These are phyloP conservation scores for Boletus bicolor DNA, from an alignment of 768 basidiomycete genomes.

Conservation along the genomic window DNA sequence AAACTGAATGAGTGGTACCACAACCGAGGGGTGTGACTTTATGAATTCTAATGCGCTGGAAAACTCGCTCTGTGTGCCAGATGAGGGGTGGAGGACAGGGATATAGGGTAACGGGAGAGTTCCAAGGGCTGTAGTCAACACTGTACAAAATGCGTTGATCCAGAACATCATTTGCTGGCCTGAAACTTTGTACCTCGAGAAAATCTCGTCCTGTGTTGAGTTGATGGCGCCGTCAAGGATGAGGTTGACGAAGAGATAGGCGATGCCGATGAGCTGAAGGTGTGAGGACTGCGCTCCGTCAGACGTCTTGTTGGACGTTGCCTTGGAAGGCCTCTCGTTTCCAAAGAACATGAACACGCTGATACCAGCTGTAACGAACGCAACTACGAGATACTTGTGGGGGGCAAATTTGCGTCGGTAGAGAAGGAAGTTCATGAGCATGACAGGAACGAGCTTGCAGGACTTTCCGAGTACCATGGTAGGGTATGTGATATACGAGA, in stretches of 20 bases:
- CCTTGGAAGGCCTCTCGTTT: conserved; percentile 44
- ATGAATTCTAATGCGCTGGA: conserved; percentile 70
- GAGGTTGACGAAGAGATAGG: conserved; percentile 81
- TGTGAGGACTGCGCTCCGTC: conserved; percentile 37
- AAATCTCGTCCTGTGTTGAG: conserved; percentile 96
- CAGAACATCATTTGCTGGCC: conserved; percentile 99
- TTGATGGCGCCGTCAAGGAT: conserved; percentile 91
- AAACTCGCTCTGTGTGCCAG: conserved; percentile 60
- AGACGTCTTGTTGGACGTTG: conserved; percentile 33
- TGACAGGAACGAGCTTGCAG: conserved; percentile 97
- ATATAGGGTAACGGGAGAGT: conserved; percentile 77
- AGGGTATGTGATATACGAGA: conserved; percentile 95
- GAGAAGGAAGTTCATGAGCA: conserved; percentile 94
- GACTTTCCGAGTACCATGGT: conserved; percentile 99
- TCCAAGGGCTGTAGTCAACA: conserved; percentile 65
- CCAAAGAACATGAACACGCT: conserved; percentile 93
- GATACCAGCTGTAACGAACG: conserved; percentile 89
- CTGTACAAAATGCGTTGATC: conserved; percentile 87
- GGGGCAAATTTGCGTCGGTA: conserved; percentile 90
- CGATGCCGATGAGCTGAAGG: conserved; percentile 66
- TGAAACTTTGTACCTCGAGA: conserved; percentile 64
- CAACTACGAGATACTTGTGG: conserved; percentile 94
- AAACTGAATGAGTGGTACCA: conserved; percentile 76
- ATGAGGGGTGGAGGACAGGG: conserved; percentile 74
- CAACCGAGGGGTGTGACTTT: conserved; percentile 67